phyloP scores from a whole-genome alignment of 352 stramenopile genomes.

The Pythium pyrilobum region DNA sequence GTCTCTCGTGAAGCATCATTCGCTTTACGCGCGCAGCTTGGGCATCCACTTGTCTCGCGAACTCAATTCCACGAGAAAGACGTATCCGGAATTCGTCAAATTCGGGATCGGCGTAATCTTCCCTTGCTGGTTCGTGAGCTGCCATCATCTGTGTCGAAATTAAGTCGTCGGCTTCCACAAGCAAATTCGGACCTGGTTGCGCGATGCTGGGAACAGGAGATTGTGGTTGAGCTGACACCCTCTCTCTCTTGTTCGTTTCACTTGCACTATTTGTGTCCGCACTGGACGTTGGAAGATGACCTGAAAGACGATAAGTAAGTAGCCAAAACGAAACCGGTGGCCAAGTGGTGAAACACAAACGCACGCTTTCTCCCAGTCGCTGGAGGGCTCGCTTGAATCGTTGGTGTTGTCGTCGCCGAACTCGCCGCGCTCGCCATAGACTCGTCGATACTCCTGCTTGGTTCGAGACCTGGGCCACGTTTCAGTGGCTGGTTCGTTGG shows the following conservation, averaged over 20 bases:
- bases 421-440: constrained; percentile 1
- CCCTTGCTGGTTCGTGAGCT: background rate
- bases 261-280: no score
- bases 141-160: background rate
- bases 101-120: background rate
- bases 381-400: no score
- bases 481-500: constrained; percentile 15
- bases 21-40: constrained; percentile 28
- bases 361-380: no score
- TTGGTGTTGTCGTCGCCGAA: background rate
- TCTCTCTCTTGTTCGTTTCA: no score
- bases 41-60: constrained; percentile 33
- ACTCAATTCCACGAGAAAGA: constrained; percentile 42
- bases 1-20: constrained; percentile 34
- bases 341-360: no score
- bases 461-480: constrained; percentile 18
- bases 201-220: no score
- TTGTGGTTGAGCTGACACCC: no score
- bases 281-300: no score
- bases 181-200: background rate
- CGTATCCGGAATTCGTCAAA: constrained; percentile 70
- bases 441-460: constrained; percentile 21
- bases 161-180: no score
- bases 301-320: no score
- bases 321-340: no score